Conservation (phyloP, 331 rosid species). For the Quercus tomentella region DNA sequence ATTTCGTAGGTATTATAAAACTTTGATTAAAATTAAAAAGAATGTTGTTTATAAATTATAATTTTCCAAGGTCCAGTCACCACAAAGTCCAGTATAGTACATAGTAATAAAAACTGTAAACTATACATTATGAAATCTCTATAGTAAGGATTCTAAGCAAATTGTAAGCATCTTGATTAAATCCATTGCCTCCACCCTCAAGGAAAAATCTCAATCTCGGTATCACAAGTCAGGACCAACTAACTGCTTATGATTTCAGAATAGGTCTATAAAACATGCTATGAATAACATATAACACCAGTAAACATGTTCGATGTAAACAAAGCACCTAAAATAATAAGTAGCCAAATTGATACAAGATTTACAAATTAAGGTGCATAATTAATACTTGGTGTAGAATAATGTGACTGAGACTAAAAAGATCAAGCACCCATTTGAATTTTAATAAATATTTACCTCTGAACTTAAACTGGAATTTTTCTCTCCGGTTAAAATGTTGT, state of each 20-base stretch:
- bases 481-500: slow-evolving; percentile 39
- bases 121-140: background rate
- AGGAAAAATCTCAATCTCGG: background rate
- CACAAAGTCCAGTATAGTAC: background rate
- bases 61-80: background rate
- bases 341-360: background rate
- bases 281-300: background rate
- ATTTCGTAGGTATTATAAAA: background rate
- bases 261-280: background rate
- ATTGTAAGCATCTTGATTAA: background rate
- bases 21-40: background rate
- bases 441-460: slow-evolving; percentile 51
- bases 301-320: background rate
- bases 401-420: background rate
- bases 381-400: background rate
- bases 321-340: slow-evolving; percentile 1
- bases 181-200: background rate
- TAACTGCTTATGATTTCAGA: background rate
- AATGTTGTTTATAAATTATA: background rate
- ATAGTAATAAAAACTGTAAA: background rate
- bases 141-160: background rate
- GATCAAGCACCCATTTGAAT: background rate
- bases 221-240: background rate
- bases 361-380: slow-evolving; percentile 2
- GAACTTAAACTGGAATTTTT: slow-evolving; percentile 49